These are phyloP conservation scores for Alternaria triticina DNA, from an alignment of 2,329 filamentous ascomycete species.

Conservation along the genomic window DNA sequence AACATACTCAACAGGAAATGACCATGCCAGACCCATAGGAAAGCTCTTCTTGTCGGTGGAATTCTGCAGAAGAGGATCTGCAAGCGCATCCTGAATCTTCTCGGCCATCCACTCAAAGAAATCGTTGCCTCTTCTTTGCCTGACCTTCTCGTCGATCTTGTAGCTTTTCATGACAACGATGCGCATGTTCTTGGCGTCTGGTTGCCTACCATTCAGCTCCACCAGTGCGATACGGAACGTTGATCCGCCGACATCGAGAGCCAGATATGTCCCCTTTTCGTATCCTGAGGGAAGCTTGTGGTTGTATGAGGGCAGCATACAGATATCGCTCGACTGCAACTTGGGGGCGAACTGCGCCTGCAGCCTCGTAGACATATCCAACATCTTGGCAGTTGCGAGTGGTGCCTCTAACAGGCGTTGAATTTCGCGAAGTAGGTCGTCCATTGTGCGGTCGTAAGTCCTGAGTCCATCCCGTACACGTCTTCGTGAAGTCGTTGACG, in stretches of 20 bases:
- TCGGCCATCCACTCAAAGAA: slow-evolving; percentile 74
- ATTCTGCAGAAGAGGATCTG: slow-evolving; percentile 46
- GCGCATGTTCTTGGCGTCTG: slow-evolving; percentile 56
- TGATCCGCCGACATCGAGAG: slow-evolving; percentile 70
- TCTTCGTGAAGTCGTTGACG: slow-evolving; percentile 42
- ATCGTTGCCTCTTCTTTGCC: slow-evolving; percentile 59
- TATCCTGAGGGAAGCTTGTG: slow-evolving; percentile 65
- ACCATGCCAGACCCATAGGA: slow-evolving; percentile 69
- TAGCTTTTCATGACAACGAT: slow-evolving; percentile 63
- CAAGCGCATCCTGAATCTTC: slow-evolving; percentile 62
- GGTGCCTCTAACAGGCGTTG: slow-evolving; percentile 53
- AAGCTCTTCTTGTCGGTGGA: slow-evolving; percentile 51
- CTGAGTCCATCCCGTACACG: slow-evolving; percentile 48
- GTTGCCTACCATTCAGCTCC: slow-evolving; percentile 57
- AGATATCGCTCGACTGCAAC: slow-evolving; percentile 62
- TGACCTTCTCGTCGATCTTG: slow-evolving; percentile 63
- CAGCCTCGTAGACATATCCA: slow-evolving; percentile 53
- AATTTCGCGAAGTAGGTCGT: slow-evolving; percentile 54
- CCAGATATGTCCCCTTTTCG: slow-evolving; percentile 66
- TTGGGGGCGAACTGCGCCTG: slow-evolving; percentile 61
- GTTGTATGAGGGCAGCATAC: slow-evolving; percentile 71
- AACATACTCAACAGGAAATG: slow-evolving; percentile 66
- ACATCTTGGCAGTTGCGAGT: slow-evolving; percentile 49
- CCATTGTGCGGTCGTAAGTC: slow-evolving; percentile 55
- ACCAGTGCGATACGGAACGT: slow-evolving; percentile 69